phyloP scores from a whole-genome alignment of 1,284 basidiomycete genomes.

The Termitomyces sp. region DNA sequence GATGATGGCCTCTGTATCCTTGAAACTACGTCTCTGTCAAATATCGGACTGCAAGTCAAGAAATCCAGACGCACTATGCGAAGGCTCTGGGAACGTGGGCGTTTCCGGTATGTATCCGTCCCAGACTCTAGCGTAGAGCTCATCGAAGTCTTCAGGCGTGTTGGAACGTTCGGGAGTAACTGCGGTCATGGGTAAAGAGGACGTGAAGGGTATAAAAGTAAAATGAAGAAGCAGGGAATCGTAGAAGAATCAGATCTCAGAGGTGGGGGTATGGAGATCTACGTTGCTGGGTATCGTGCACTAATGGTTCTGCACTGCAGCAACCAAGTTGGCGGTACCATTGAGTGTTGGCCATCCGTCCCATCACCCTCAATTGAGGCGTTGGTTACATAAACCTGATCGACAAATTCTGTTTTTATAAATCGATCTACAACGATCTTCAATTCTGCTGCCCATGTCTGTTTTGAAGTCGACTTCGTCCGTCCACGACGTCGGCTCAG shows the following conservation, averaged over 20 bases:
- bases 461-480: constrained; percentile 47
- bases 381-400: constrained; percentile 16
- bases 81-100: constrained; percentile 1
- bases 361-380: constrained; percentile 1
- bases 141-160: constrained; percentile 17
- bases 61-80: constrained; percentile 8
- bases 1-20: constrained; percentile 14
- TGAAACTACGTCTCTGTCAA: constrained; percentile 2
- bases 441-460: constrained; percentile 7
- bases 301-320: constrained; percentile 13
- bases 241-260: neutral
- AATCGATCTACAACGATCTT: constrained; percentile 6
- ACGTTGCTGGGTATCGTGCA: constrained; percentile 10
- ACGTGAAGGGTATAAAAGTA: neutral
- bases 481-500: constrained; percentile 51
- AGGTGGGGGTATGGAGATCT: constrained; percentile 2
- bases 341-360: constrained; percentile 7
- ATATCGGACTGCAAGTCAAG: neutral
- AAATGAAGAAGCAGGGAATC: neutral
- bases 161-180: constrained; percentile 3
- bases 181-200: constrained; percentile 9
- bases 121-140: constrained; percentile 17
- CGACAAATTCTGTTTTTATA: neutral
- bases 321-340: constrained; percentile 9
- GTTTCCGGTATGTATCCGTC: constrained; percentile 12